Conservation (phyloP, 2,329 filamentous ascomycete genomes). For the Stenocarpella maydis region DNA sequence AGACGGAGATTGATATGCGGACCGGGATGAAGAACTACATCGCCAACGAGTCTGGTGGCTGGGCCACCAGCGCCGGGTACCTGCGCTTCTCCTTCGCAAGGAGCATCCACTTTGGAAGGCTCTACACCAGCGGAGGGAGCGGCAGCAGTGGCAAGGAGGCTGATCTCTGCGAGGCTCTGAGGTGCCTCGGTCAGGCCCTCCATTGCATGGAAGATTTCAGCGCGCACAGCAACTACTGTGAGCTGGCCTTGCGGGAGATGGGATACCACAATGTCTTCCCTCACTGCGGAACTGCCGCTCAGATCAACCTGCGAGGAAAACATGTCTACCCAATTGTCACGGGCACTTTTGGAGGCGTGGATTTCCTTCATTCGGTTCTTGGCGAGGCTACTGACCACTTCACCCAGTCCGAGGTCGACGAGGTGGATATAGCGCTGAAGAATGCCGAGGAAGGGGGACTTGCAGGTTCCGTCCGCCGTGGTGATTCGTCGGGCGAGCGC, state of each 20-base stretch:
- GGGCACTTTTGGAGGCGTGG: slow-evolving; percentile 78
- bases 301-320: slow-evolving; percentile 72
- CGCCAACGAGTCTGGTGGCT: slow-evolving; percentile 84
- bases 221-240: slow-evolving; percentile 85
- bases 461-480: slow-evolving; percentile 42
- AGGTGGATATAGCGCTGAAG: slow-evolving; percentile 78
- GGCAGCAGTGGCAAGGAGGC: slow-evolving; percentile 72
- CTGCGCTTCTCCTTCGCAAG: slow-evolving; percentile 78
- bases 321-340: slow-evolving; percentile 79
- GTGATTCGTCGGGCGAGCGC: slow-evolving; percentile 38
- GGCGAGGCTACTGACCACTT: slow-evolving; percentile 85
- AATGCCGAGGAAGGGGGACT: slow-evolving; percentile 61
- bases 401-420: slow-evolving; percentile 83
- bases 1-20: slow-evolving; percentile 75
- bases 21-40: slow-evolving; percentile 99
- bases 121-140: slow-evolving; percentile 73
- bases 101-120: slow-evolving; percentile 78
- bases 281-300: slow-evolving; percentile 72
- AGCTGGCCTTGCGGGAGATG: slow-evolving; percentile 78
- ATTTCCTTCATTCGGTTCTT: slow-evolving; percentile 82
- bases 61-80: slow-evolving; percentile 90
- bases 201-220: slow-evolving; percentile 83
- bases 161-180: slow-evolving; percentile 81
- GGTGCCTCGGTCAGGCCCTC: slow-evolving; percentile 78
- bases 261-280: slow-evolving; percentile 75